Percentiles rank a stretch among this genome's conserved stretches.
These are phyloP conservation scores for Mucor lusitanicus DNA, from an alignment of 371 early-diverging fungal genomes.

Conservation along the genomic window DNA sequence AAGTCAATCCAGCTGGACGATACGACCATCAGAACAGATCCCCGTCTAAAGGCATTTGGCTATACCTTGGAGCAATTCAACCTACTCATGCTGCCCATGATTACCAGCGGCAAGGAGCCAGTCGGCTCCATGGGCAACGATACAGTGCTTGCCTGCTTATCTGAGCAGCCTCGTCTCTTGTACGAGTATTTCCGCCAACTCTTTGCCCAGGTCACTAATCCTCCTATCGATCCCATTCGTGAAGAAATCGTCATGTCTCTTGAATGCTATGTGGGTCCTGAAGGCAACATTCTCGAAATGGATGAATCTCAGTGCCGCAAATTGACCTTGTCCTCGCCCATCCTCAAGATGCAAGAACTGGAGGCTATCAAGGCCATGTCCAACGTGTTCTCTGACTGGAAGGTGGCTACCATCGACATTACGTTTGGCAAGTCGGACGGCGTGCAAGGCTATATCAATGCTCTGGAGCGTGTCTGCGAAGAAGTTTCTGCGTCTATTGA, in stretches of 20 bases:
- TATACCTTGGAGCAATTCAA: constrained; percentile 93
- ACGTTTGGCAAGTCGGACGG: constrained; percentile 81
- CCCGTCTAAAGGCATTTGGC: constrained; percentile 85
- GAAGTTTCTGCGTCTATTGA: constrained; percentile 78
- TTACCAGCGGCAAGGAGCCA: constrained; percentile 87
- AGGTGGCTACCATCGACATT: constrained; percentile 83
- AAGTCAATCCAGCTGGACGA: constrained; percentile 41
- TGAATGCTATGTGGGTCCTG: constrained; percentile 94
- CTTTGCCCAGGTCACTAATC: constrained; percentile 97
- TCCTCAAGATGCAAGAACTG: constrained; percentile 81
- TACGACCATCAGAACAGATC: constrained; percentile 65
- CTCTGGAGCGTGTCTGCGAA: constrained; percentile 85
- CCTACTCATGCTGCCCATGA: constrained; percentile 88
- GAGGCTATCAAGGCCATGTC: constrained; percentile 73
- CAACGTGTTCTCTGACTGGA: constrained; percentile 69
- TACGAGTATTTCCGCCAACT: constrained; percentile 97
- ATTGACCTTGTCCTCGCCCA: constrained; percentile 80
- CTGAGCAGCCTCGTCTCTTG: constrained; percentile 82
- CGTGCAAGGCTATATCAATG: constrained; percentile 69
- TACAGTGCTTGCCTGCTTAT: constrained; percentile 90
- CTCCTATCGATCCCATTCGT: constrained; percentile 98
- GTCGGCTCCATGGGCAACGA: constrained; percentile 98
- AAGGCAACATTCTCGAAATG: constrained; percentile 90
- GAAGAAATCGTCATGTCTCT: constrained; percentile 97
- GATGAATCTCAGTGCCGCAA: constrained; percentile 76